These are phyloP conservation scores for Hyphopichia wangnamkhiaoensis DNA, from an alignment of 1,139 yeast genomes.

Conservation along the genomic window DNA sequence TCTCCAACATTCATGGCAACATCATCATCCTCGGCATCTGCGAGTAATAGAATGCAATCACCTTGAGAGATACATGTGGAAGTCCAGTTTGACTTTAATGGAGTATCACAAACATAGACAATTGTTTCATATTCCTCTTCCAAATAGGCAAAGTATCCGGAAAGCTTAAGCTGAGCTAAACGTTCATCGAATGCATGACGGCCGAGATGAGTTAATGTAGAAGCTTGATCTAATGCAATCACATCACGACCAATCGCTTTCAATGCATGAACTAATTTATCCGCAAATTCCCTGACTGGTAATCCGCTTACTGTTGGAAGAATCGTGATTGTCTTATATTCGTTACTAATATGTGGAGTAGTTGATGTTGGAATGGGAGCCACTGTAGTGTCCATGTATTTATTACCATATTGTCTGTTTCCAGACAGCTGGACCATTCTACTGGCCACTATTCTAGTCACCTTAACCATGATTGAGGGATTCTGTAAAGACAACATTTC, in stretches of 20 bases:
- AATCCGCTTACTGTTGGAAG: conserved; percentile 77
- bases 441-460: conserved; percentile 83
- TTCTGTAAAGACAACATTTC: conserved; percentile 81
- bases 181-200: conserved; percentile 87
- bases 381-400: conserved; percentile 14
- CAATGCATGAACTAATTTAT: conserved; percentile 66
- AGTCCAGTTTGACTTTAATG: conserved; percentile 86
- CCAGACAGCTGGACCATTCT: conserved; percentile 41
- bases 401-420: neutral
- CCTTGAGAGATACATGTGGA: conserved; percentile 92
- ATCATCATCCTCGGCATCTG: conserved; percentile 64
- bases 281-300: conserved; percentile 86
- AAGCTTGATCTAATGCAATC: conserved; percentile 77
- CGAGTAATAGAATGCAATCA: conserved; percentile 76
- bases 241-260: conserved; percentile 73
- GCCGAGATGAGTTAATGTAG: conserved; percentile 79
- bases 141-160: conserved; percentile 86
- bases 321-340: conserved; percentile 81
- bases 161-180: conserved; percentile 76
- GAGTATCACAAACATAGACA: conserved; percentile 84
- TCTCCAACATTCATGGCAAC: conserved; percentile 78
- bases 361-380: conserved; percentile 27
- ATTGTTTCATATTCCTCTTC: conserved; percentile 89
- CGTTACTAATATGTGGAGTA: conserved; percentile 35
- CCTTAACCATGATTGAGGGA: conserved; percentile 89